Base-by-base conservation (phyloP, 108 stramenopile genomes). In the Skeletonema costatum region DNA sequence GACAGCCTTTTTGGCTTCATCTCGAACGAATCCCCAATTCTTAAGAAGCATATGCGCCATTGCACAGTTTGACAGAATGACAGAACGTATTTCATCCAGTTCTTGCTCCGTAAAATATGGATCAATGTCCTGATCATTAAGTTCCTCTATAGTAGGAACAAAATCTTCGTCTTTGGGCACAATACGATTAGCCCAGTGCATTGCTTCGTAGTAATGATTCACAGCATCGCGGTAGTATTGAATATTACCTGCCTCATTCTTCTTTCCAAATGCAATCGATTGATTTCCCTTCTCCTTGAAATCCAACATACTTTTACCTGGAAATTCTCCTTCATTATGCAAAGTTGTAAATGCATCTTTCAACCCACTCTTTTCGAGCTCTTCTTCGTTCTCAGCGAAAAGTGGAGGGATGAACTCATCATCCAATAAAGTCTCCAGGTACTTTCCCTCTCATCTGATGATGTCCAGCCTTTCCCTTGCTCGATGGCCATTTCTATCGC, bases 161-260 rank as follows among this genome's bases (percentile, higher is more conserved):
- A 89, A 90, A 39, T 89, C 79, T 48, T 84, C 85, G 31, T 81
- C 73, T 53, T 80, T 80, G 1, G 93, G 90, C 44, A 86, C 87
- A 38, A 96, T 87, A 51, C 89, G 88, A 59, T 84, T 72, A 11
- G 92, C 91, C 93, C 93, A 96, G 12, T 82, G 88, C 30, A 88
- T 83, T 36, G 93, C 87, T 83, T 93, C 90, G 39, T 90, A 91
- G 59, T 94, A 96, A 74, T 93, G 92, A 70, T 96, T 96, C 36
- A 96, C 75, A n/a, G 95, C 95, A 74, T 92, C 90, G 2, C 95
- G 92, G 76, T 88, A 96, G 64, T 93, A 96, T 76, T 93, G 88
- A 53, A 92, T 67, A 70, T 95, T 95, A 39, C 87, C 87, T 4
- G 88, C 92, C 66, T 87, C 76, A 83, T 96, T 96, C 60, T 87